Evolutionary conservation across 768 basidiomycete species (phyloP).

Genomic region (Termitomyces sp.): DNA sequence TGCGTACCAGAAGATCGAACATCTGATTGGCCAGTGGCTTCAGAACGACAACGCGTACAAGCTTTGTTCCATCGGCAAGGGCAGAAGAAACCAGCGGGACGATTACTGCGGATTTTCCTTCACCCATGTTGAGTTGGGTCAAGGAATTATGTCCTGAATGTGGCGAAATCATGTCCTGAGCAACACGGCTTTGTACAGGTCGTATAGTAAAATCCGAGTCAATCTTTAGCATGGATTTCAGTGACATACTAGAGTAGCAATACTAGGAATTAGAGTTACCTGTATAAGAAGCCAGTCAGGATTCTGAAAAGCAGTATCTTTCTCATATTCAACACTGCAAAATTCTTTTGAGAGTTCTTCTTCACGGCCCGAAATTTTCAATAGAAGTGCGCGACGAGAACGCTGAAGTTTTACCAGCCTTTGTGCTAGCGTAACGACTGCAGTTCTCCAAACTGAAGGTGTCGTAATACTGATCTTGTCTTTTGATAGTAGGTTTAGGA

Average conservation of each 20-base stretch:
- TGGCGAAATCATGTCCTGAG: slow-evolving; percentile 42
- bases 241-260: background rate
- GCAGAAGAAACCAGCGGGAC: slow-evolving; percentile 34
- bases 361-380: background rate
- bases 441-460: background rate
- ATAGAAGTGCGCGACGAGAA: background rate
- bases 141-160: slow-evolving; percentile 26
- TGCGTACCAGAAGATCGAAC: slow-evolving; percentile 40
- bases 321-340: background rate
- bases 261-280: background rate
- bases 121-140: slow-evolving; percentile 54
- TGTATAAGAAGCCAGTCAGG: slow-evolving; percentile 1
- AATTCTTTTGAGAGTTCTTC: background rate
- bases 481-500: background rate
- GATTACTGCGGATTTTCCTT: slow-evolving; percentile 50
- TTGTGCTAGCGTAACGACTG: background rate
- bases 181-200: slow-evolving; percentile 33
- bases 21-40: slow-evolving; percentile 41
- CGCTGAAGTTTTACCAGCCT: background rate
- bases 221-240: background rate
- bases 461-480: background rate
- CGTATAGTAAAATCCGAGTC: slow-evolving; percentile 28
- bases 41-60: slow-evolving; percentile 46
- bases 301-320: background rate
- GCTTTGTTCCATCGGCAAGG: slow-evolving; percentile 35